Conservation (phyloP, 2,329 filamentous ascomycete genomes). For the Neofusicoccum ribis region DNA sequence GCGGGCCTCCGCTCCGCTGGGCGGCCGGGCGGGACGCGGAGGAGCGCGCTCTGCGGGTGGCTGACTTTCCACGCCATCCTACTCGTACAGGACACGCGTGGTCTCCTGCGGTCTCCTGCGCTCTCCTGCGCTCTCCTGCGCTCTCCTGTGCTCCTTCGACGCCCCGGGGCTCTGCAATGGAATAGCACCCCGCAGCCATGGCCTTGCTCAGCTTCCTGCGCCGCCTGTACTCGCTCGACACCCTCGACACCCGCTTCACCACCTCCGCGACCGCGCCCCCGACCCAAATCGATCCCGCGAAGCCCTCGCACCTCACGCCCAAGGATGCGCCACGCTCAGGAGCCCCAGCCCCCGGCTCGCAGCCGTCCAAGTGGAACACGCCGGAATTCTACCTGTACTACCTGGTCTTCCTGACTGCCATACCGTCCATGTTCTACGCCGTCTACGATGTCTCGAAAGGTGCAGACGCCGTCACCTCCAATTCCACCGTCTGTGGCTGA, state of each 20-base stretch:
- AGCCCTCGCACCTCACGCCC: constrained; percentile 23
- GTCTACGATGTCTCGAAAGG: constrained; percentile 82
- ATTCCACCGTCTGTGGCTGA: neutral
- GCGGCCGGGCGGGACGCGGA: neutral
- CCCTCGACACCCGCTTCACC: constrained; percentile 71
- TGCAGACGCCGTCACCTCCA: constrained; percentile 39
- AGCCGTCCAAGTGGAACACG: constrained; percentile 78
- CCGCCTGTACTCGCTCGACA: constrained; percentile 64
- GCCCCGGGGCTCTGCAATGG: neutral
- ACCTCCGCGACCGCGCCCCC: constrained; percentile 68
- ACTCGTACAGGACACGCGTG: neutral
- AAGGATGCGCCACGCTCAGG: constrained; percentile 40
- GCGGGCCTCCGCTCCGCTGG: constrained; percentile 1
- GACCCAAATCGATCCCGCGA: constrained; percentile 38
- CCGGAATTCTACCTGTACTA: constrained; percentile 85
- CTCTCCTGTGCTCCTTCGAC: neutral
- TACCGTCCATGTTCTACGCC: constrained; percentile 91
- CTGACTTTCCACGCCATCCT: neutral
- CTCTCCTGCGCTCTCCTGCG: no score
- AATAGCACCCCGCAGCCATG: constrained; percentile 32
- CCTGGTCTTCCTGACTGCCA: constrained; percentile 61
- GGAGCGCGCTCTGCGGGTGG: neutral
- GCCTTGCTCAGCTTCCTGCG: constrained; percentile 50
- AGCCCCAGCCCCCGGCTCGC: constrained; percentile 23
- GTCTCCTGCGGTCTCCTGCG: neutral